A percentile compares a stretch with the other conserved stretches of the same genome.
Conservation (phyloP, 768 basidiomycete species). For the Lactifluus hygrophoroides region DNA sequence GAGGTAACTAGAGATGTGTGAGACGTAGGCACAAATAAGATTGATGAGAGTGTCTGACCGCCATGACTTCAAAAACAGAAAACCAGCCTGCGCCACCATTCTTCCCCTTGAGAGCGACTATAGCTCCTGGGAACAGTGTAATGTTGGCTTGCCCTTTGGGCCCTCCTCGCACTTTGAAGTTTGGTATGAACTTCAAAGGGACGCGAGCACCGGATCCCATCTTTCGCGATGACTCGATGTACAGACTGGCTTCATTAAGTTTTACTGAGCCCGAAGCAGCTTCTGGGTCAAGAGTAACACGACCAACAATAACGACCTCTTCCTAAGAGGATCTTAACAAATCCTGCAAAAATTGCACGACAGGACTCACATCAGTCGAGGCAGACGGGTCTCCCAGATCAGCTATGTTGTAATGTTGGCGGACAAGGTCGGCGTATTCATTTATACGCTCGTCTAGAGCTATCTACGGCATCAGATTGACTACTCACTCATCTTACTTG, state of each 20-base stretch:
- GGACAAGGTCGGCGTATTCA: constrained; percentile 68
- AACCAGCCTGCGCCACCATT: constrained; percentile 92
- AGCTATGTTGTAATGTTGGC: constrained; percentile 55
- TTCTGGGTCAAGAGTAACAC: constrained; percentile 48
- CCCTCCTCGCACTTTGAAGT: constrained; percentile 57
- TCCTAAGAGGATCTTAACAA: constrained; percentile 26
- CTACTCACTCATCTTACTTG: not conserved
- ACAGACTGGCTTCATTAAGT: constrained; percentile 63
- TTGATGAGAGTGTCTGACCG: constrained; percentile 41
- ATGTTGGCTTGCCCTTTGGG: constrained; percentile 52
- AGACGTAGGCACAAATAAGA: not conserved
- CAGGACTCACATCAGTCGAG: constrained; percentile 39
- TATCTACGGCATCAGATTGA: constrained; percentile 25
- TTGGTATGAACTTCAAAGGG: constrained; percentile 59
- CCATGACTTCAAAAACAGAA: constrained; percentile 68
- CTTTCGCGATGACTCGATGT: constrained; percentile 78
- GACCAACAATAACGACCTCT: constrained; percentile 25
- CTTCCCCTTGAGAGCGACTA: constrained; percentile 77
- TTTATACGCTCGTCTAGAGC: constrained; percentile 85
- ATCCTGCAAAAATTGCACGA: not conserved
- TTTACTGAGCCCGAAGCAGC: constrained; percentile 45
- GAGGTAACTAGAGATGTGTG: constrained; percentile 46
- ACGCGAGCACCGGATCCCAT: constrained; percentile 61
- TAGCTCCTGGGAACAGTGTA: constrained; percentile 82
- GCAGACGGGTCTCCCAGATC: constrained; percentile 75